Conservation (phyloP, 1,284 basidiomycete species). For the Microbotryum silenes-acaulis region DNA sequence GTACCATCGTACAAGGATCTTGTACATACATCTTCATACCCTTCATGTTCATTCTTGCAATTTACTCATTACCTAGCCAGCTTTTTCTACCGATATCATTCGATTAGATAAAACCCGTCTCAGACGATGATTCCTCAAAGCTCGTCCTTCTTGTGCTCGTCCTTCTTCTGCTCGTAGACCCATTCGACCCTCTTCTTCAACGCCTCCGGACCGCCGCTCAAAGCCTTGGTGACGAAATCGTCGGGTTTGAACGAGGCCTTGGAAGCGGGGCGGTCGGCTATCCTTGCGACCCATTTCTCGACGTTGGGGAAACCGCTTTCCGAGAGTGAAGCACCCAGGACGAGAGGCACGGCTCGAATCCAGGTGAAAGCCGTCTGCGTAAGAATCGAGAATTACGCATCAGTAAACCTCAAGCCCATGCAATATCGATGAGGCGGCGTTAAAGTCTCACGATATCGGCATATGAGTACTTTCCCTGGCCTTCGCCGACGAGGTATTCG, state of each 20-base stretch:
- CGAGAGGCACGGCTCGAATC: slow-evolving; percentile 17
- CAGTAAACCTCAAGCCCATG: too few relatives aligned
- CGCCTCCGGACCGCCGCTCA: slow-evolving; percentile 14
- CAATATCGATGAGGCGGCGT: slow-evolving; percentile 30
- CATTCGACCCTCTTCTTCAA: slow-evolving; percentile 12
- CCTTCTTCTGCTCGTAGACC: slow-evolving; percentile 12
- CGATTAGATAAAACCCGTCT: too few relatives aligned
- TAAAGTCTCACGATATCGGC: slow-evolving; percentile 51
- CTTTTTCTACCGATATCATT: too few relatives aligned
- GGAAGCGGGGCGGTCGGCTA: slow-evolving; percentile 45
- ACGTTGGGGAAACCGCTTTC: slow-evolving; percentile 49
- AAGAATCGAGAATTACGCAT: background rate
- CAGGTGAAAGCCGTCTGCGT: slow-evolving; percentile 15
- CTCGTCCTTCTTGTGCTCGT: slow-evolving; percentile 12
- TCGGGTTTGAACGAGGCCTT: slow-evolving; percentile 24
- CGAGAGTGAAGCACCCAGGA: slow-evolving; percentile 13
- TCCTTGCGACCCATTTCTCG: slow-evolving; percentile 48
- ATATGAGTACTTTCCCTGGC: slow-evolving; percentile 54
- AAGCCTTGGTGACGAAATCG: slow-evolving; percentile 8
- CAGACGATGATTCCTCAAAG: background rate
- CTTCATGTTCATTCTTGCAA: too few relatives aligned
- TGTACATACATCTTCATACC: too few relatives aligned
- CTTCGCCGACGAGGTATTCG: slow-evolving; percentile 59
- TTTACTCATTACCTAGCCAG: too few relatives aligned
- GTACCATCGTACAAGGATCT: too few relatives aligned